Percentiles rank a stretch among this genome's conserved stretches.
Evolutionary conservation across 495 filamentous ascomycete species (phyloP).

Genomic region (Penicillium daleae): DNA sequence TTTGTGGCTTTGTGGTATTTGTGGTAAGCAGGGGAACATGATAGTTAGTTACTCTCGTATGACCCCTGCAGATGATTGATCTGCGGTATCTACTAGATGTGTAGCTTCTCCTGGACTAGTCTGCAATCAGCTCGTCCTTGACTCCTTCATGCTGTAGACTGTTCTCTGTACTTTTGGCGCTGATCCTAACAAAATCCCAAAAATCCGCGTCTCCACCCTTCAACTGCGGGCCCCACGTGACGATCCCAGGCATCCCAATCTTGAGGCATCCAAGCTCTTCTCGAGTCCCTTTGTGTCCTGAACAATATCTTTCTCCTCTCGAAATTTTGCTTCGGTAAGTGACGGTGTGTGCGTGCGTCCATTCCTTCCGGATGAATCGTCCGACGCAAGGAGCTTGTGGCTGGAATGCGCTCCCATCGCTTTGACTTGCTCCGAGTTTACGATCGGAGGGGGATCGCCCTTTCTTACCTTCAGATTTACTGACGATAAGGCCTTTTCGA

Average conservation of each 20-base stretch:
- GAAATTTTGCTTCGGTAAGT: conserved; percentile 5
- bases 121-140: background rate
- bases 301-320: conserved; percentile 10
- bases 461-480: conserved; percentile 15
- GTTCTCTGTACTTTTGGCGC: background rate
- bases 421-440: conserved; percentile 17
- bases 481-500: conserved; percentile 10
- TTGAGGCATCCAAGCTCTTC: conserved; percentile 18
- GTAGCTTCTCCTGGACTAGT: background rate
- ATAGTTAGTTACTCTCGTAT: background rate
- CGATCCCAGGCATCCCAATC: conserved; percentile 7
- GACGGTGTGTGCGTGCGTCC: background rate
- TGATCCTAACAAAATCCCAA: background rate
- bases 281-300: conserved; percentile 4
- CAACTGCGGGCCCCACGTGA: conserved; percentile 28
- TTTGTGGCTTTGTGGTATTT: too few relatives aligned
- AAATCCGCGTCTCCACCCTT: conserved; percentile 15
- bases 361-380: conserved; percentile 9
- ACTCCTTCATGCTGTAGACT: background rate
- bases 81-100: background rate
- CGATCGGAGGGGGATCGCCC: conserved; percentile 26
- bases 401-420: conserved; percentile 20
- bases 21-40: background rate
- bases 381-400: conserved; percentile 17
- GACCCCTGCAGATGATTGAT: background rate